Percentiles rank a stretch among this genome's conserved stretches.
These are phyloP conservation scores for Spinellus fusiger DNA, from an alignment of 192 early-diverging fungal genomes.

Conservation along the genomic window DNA sequence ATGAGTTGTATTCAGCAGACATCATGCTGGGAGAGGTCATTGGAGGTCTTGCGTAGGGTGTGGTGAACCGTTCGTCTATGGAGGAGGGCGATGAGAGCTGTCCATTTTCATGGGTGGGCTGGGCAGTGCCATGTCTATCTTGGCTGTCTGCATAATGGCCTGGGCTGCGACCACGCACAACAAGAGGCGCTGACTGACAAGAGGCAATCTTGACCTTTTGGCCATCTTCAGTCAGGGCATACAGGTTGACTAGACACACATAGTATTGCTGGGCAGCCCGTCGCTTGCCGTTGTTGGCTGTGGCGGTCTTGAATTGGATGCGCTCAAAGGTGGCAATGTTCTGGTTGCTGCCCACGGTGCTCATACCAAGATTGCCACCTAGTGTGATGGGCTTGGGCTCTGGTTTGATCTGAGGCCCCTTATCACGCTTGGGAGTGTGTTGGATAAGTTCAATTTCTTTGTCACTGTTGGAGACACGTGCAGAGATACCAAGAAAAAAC, in stretches of 20 bases:
- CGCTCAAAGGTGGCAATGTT: slow-evolving; percentile 71
- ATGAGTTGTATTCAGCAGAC: slow-evolving; percentile 11
- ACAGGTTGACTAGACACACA: slow-evolving; percentile 61
- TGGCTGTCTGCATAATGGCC: slow-evolving; percentile 59
- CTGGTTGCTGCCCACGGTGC: slow-evolving; percentile 16
- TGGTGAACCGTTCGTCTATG: slow-evolving; percentile 10
- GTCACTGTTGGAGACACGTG: slow-evolving; percentile 60
- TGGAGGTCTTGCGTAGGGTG: slow-evolving; percentile 14
- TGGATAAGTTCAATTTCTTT: slow-evolving; percentile 63
- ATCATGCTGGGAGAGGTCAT: slow-evolving; percentile 10
- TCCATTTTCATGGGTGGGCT: neutral
- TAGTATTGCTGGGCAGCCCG: slow-evolving; percentile 86
- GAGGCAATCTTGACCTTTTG: slow-evolving; percentile 47
- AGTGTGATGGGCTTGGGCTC: slow-evolving; percentile 47
- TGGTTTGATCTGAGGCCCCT: slow-evolving; percentile 77
- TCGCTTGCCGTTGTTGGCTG: slow-evolving; percentile 83
- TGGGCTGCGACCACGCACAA: slow-evolving; percentile 82
- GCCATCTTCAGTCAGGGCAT: slow-evolving; percentile 53
- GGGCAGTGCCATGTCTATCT: slow-evolving; percentile 2
- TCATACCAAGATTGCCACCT: slow-evolving; percentile 30
- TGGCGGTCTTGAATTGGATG: slow-evolving; percentile 89
- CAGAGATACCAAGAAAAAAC: slow-evolving; percentile 74
- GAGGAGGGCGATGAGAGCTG: neutral
- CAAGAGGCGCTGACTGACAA: slow-evolving; percentile 61
- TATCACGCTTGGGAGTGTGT: slow-evolving; percentile 88